Evolutionary conservation across 768 basidiomycete genomes (phyloP), one percentile per base, ranked within the genome.

Genomic region (Podaxis sp.): DNA sequence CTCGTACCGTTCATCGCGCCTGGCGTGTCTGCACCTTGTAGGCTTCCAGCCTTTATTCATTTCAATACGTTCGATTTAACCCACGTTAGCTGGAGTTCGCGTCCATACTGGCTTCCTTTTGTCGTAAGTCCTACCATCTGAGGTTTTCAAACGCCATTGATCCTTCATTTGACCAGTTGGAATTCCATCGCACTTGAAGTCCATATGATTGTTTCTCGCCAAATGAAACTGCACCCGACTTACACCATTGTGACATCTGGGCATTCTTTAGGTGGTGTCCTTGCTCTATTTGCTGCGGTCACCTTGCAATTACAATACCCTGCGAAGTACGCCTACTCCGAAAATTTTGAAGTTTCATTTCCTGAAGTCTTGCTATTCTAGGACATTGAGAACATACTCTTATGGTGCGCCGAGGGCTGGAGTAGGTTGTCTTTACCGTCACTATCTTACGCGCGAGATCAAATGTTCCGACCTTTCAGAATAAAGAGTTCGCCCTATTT

Each of bases 251-350:
- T 81, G 8, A 79, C 79, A 0, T 75, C 76, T 4, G 85, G 85
- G 0, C 85, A 86, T 66, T 85, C 84, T 1, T 70, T 85, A 9
- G 85, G 85, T 9, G 85, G 83, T 6, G 73, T 83, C 0, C 68
- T 86, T 4, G 77, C 85, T 1, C 74, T 80, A 2, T 70, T 85
- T 1, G 81, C 79, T 1, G 81, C 81, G 2, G 71, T 85, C 13
- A 71, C 78, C 2, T 60, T 85, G 19, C 75, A 77, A 57, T 73
- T 77, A 52, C 77, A 79, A 49, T 80, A 82, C 64, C 73, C 75
- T 1, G 72, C 73, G 22, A 69, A 50, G 74, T 76, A 69, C 29
- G 74, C 71, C 8, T 12, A 36, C 55, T 37, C 46, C 47, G 46
- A 25, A 7, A 49, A 37, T 27, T 1, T 19, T 11, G 15, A 47